Evolutionary conservation across 1,139 yeast species (phyloP), one percentile per base, ranked within the genome.

Genomic region (Sugiyamaella japonica): DNA sequence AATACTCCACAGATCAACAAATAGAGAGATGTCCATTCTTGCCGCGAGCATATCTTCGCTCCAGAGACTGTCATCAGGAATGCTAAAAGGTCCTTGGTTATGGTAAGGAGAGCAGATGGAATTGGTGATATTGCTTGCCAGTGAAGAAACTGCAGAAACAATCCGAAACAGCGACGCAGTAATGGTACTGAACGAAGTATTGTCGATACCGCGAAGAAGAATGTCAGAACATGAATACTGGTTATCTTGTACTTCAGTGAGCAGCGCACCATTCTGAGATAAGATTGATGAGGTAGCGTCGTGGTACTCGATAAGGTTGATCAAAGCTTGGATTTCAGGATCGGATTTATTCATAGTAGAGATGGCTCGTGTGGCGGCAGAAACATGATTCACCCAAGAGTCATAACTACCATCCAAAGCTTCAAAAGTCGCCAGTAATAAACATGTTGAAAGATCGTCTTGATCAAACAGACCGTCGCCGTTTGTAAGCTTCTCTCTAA

Each of bases 391-490:
- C 20, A 55, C 34, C 63, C 63, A 61, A 23, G 49, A 54, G 31
- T 51, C 52, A 34, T 38, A 54, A 36, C 59, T 60, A 9, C 60
- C 56, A 28, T 56, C 61, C 20, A 55, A 48, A 7, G 58, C 62
- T 41, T 60, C 63, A 8, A 53, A 57, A 15, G 61, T 54, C 1
- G 63, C 62, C 28, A 61, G 50, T 10, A 59, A 50, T 44, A 61
- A 46, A 3, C 59, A 57, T 15, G 59, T 53, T 10, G 60, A 38
- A 15, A 61, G 54, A 17, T 55, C 55, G 29, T 59, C 60, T 39
- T 55, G 50, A 46, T 59, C 59, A 20, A 56, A 52, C 13, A 32
- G 34, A 5, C 50, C 42, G 15, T 42, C 47, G 7, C 52, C 39
- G 13, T 46, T 36, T 1, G 34, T 31, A 38, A 59, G 52, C 36